These are phyloP conservation scores for Paramecium sexaurelia DNA, from an alignment of 73 alveolate genomes.

Conservation along the genomic window DNA sequence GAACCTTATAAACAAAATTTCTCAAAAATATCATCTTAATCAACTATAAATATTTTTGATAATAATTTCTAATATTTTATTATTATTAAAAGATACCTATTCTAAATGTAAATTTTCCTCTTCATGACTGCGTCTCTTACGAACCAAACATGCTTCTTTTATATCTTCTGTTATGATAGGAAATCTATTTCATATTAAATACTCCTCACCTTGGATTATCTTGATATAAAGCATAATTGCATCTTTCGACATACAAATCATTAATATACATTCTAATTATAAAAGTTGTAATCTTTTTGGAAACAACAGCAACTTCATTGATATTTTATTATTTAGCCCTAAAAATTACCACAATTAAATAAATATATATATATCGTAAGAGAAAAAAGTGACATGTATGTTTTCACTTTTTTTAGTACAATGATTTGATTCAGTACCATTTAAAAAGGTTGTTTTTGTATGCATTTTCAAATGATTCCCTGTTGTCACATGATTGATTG, in stretches of 20 bases:
- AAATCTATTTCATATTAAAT: neutral
- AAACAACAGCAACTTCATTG: neutral
- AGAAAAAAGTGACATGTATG: neutral
- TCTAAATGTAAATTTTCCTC: constrained; percentile 34
- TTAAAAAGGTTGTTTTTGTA: constrained; percentile 14
- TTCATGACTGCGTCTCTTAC: constrained; percentile 35
- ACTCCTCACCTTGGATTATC: neutral
- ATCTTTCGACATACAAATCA: constrained; percentile 15
- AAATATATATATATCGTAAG: constrained; percentile 27
- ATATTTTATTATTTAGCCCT: constrained; percentile 12
- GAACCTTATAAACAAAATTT: constrained; percentile 22
- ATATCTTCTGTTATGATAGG: constrained; percentile 7
- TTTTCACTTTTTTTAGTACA: neutral
- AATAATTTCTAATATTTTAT: constrained; percentile 41
- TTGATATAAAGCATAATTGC: constrained; percentile 27
- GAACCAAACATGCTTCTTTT: neutral
- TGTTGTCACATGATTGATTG: neutral
- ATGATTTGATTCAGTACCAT: neutral
- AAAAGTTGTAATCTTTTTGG: neutral
- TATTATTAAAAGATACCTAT: neutral
- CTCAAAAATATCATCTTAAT: constrained; percentile 38
- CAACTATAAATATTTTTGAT: constrained; percentile 9
- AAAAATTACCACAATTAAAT: constrained; percentile 52
- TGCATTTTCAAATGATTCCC: constrained; percentile 18
- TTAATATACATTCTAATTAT: constrained; percentile 6